Conservation (phyloP, 1,284 basidiomycete species). For the Butyriboletus appendiculatus region DNA sequence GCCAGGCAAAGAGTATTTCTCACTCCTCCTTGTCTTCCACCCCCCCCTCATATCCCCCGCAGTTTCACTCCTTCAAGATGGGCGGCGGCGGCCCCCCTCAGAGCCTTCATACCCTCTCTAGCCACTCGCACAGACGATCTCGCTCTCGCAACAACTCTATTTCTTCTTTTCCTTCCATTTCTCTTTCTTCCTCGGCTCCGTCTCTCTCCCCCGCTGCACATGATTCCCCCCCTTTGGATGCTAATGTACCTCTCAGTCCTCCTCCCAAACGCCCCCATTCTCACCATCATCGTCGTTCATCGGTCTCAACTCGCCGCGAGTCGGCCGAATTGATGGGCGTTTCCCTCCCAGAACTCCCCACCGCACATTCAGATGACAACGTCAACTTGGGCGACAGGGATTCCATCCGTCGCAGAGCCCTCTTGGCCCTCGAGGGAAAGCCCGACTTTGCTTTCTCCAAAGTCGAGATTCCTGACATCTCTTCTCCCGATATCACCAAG, state of each 20-base stretch:
- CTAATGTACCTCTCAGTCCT: constrained; percentile 30
- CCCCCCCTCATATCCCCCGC: constrained; percentile 6
- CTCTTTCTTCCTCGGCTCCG: constrained; percentile 44
- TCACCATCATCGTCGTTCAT: constrained; percentile 77
- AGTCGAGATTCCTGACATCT: constrained; percentile 79
- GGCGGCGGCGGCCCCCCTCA: constrained; percentile 42
- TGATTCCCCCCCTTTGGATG: constrained; percentile 36
- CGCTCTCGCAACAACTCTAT: constrained; percentile 65
- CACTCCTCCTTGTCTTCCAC: background rate
- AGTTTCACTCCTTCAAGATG: constrained; percentile 70
- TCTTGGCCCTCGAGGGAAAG: constrained; percentile 80
- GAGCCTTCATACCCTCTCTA: constrained; percentile 31
- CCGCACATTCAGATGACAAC: constrained; percentile 59
- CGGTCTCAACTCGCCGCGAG: constrained; percentile 81
- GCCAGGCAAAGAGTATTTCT: constrained; percentile 47
- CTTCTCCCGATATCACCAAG: constrained; percentile 52
- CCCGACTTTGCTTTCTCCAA: constrained; percentile 62
- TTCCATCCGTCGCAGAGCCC: constrained; percentile 72
- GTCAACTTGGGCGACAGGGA: constrained; percentile 72
- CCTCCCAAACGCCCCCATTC: constrained; percentile 63
- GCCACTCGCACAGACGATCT: constrained; percentile 60
- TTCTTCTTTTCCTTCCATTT: constrained; percentile 28
- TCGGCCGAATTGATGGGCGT: constrained; percentile 85
- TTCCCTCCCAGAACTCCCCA: constrained; percentile 59
- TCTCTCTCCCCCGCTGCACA: constrained; percentile 32